Base-by-base conservation (phyloP, 2,329 filamentous ascomycete species). In the Fusarium tupiense region DNA sequence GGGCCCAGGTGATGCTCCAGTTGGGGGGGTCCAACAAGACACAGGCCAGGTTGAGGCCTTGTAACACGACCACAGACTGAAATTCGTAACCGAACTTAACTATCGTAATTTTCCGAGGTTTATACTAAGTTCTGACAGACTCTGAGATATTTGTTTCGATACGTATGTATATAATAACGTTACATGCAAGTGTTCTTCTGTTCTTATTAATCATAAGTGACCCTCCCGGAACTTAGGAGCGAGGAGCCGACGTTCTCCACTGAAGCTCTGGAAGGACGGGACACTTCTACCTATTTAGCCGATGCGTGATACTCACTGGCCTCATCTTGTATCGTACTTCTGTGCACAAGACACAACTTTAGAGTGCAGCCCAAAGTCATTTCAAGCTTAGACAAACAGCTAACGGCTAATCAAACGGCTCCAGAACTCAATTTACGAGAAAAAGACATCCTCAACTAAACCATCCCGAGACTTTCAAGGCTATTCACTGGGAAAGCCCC, bases 401-500 rank as follows among this genome's bases (percentile, higher is more conserved):
- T n/a, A 53, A 26, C 31, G 31, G 50, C n/a, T 37, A 33, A 47
- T 22, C 31, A 47, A 46, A 26, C 19, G 9, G 10, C 11, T 9
- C 24, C 2, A 14, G 17, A 37, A 22, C 40, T 49, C 41, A 6
- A 29, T n/a, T n/a, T 29, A n/a, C 33, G 24, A 59, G n/a, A n/a
- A 52, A 59, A n/a, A 14, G n/a, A 2, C 22, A 22, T 19, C 10
- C 6, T 16, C 11, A 29, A 22, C 29, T 24, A 14, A 16, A 29
- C 40, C 44, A 19, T 37, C 12, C 40, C 22, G 17, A 47, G 35
- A 19, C 41, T 22, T 20, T 31, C 26, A n/a, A 37, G 40, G 57
- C 38, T 61, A 40, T 52, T 41, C 29, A 49, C 11, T 56, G 67
- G 72, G 26, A 69, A 73, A 75, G 44, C 53, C 37, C 37, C 73